Evolutionary conservation across 78 protist genomes (phyloP).

Genomic region (Acrasis kona): DNA sequence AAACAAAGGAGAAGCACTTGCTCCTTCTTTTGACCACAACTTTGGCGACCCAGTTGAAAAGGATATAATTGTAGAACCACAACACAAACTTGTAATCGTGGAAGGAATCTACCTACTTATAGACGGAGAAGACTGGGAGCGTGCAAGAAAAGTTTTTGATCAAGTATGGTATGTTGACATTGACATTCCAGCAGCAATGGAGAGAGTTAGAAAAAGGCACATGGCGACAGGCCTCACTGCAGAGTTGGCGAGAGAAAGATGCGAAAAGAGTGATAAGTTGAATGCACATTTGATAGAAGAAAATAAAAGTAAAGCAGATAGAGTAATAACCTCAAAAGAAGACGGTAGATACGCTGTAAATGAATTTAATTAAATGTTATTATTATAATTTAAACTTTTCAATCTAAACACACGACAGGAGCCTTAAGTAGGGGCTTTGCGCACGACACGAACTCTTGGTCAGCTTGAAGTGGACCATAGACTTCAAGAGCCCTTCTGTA

Average conservation of each 20-base stretch:
- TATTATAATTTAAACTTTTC: no score
- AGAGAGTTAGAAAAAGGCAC: constrained; percentile 5
- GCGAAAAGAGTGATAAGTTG: not conserved
- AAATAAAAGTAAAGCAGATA: not conserved
- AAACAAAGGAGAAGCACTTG: not conserved
- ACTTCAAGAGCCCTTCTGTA: no score
- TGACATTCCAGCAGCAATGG: constrained; percentile 1
- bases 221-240: constrained; percentile 1
- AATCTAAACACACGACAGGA: no score
- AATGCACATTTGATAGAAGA: not conserved
- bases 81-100: not conserved
- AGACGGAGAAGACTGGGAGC: not conserved
- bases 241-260: not conserved
- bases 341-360: no score
- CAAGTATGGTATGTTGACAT: constrained; percentile 17
- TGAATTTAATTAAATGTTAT: no score
- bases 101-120: constrained; percentile 14
- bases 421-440: no score
- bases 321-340: not conserved
- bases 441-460: no score
- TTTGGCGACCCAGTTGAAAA: constrained; percentile 1
- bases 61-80: constrained; percentile 2
- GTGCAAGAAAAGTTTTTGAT: constrained; percentile 1
- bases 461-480: no score
- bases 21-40: constrained; percentile 14